A percentile compares a stretch with the other conserved stretches of the same genome.
These are phyloP conservation scores for Geosiphon pyriformis DNA, from an alignment of 192 early-diverging fungal species.

Conservation along the genomic window DNA sequence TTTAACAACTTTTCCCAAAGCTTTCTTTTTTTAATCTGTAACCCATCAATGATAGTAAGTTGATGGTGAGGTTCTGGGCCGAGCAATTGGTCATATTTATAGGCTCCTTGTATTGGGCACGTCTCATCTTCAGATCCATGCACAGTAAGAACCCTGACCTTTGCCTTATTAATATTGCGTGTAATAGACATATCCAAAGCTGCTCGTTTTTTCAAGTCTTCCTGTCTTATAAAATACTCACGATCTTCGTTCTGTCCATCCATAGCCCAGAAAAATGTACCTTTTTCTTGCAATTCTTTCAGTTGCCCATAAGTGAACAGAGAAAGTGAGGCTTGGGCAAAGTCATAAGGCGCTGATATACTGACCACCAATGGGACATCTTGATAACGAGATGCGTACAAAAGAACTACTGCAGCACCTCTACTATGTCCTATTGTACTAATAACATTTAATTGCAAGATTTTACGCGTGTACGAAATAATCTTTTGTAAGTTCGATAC, in stretches of 20 bases:
- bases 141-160: slow-evolving; percentile 40
- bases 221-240: slow-evolving; percentile 18
- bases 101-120: slow-evolving; percentile 42
- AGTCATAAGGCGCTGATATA: slow-evolving; percentile 46
- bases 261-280: slow-evolving; percentile 43
- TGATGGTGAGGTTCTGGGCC: slow-evolving; percentile 17
- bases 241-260: slow-evolving; percentile 31
- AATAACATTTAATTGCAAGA: slow-evolving; percentile 19
- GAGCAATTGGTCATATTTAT: slow-evolving; percentile 38
- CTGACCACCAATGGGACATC: slow-evolving; percentile 35
- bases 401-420: slow-evolving; percentile 43
- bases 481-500: slow-evolving; percentile 39
- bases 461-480: slow-evolving; percentile 28
- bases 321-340: slow-evolving; percentile 34
- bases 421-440: slow-evolving; percentile 50
- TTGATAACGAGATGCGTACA: slow-evolving; percentile 42
- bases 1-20: too few species aligned
- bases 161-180: slow-evolving; percentile 33
- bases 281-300: slow-evolving; percentile 29
- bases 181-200: slow-evolving; percentile 44
- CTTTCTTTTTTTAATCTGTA: too few species aligned
- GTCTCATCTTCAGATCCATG: slow-evolving; percentile 43
- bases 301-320: slow-evolving; percentile 44
- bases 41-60: slow-evolving; percentile 17
- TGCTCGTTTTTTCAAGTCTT: slow-evolving; percentile 32